Evolutionary conservation across 2,329 filamentous ascomycete species (phyloP), one percentile per base, ranked within the genome.

Genomic region (Trichoderma sp.): DNA sequence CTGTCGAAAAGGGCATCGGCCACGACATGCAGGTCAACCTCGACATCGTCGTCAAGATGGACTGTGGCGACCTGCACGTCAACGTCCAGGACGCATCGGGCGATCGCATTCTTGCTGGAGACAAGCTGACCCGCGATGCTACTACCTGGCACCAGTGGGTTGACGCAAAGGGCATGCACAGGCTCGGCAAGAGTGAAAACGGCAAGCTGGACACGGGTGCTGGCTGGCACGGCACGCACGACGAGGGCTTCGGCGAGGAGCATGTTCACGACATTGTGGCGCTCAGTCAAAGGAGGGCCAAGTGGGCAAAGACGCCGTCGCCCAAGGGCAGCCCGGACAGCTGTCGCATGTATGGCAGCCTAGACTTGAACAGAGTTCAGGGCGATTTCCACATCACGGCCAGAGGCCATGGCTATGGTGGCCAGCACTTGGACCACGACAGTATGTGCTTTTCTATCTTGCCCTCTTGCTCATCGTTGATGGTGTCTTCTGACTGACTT

Each of bases 311-410:
- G 84, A 95, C 93, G 2, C 94, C 93, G 2, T 84, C 82, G 69
- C 75, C 95, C 19, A 84, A 84, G 76, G 81, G 82, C 4, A 73
- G 75, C 25, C 79, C 84, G 17, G 92, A 97, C 78, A 91, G 91
- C 70, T 99, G 95, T 79, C 88, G 95, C 57, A 89, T 99, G 70
- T 99, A 88, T 78, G 95, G 95, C 37, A 96, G 89, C 74, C 79
- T 99, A 78, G 91, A 97, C 72, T 86, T 96, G 72, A 99, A 99
- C 80, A 97, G 96, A 81, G 95, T 99, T 53, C 94, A 97, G 80
- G 95, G 94, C 4, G 94, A 99, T 78, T 98, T 99, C 77, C 95
- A 99, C 78, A 95, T 99, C 75, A 99, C 95, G 2, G 95, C 95
- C 3, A 83, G 93, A 70, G 95, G 95, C 0, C 94, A 98, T 78